Conservation (phyloP, 2,329 filamentous ascomycete genomes). For the Penicillium griseofulvum region DNA sequence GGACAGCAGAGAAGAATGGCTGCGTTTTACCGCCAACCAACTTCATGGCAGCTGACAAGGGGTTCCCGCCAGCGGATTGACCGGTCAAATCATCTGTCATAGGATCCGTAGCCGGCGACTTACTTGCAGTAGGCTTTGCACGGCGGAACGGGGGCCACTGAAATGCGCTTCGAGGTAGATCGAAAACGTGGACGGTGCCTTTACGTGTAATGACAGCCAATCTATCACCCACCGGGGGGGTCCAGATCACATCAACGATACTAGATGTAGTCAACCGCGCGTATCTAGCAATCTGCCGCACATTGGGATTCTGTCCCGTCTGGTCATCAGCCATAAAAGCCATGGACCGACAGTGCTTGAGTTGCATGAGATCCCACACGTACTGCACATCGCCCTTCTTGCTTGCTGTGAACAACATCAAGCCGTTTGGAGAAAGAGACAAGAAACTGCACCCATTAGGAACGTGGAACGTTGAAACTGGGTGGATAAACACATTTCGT, state of each 20-base stretch:
- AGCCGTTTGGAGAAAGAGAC: slow-evolving; percentile 48
- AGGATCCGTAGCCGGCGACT: slow-evolving; percentile 43
- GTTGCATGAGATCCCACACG: slow-evolving; percentile 52
- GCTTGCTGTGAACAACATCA: slow-evolving; percentile 49
- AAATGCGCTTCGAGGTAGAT: slow-evolving; percentile 78
- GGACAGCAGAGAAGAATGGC: slow-evolving; percentile 66
- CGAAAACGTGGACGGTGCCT: slow-evolving; percentile 90
- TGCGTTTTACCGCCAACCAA: slow-evolving; percentile 61
- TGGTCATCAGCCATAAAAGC: slow-evolving; percentile 39
- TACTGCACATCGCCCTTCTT: slow-evolving; percentile 51
- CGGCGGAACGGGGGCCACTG: slow-evolving; percentile 73
- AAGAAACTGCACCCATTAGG: slow-evolving; percentile 51
- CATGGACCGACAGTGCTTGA: slow-evolving; percentile 42
- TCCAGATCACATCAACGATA: slow-evolving; percentile 88
- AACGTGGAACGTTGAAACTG: slow-evolving; percentile 47
- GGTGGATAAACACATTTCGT: slow-evolving; percentile 35
- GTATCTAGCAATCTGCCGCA: slow-evolving; percentile 84
- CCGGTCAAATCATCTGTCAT: slow-evolving; percentile 51
- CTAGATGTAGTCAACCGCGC: slow-evolving; percentile 87
- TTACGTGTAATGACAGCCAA: slow-evolving; percentile 88
- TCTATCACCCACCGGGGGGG: slow-evolving; percentile 73
- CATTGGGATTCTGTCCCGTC: slow-evolving; percentile 40
- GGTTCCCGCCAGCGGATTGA: slow-evolving; percentile 33
- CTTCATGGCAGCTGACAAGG: slow-evolving; percentile 68
- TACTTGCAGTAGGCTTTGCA: slow-evolving; percentile 43